These are phyloP conservation scores for Solanum chacoense DNA, from an alignment of 305 asterid species.

Conservation along the genomic window DNA sequence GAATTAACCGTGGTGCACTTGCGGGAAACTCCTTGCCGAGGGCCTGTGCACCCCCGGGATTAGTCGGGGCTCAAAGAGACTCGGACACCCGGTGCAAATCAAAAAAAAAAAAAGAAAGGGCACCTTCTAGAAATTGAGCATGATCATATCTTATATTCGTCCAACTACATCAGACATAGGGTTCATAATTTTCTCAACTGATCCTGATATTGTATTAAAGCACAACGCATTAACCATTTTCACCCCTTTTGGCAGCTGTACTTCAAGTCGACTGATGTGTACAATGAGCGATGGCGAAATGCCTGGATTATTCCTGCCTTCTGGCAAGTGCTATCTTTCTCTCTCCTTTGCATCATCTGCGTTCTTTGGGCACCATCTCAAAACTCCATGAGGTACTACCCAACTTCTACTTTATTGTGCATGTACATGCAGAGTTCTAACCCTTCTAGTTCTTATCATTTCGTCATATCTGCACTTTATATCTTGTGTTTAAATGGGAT, in stretches of 20 bases:
- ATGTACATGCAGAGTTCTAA: background rate
- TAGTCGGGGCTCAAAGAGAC: too few species aligned
- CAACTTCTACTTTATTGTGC: background rate
- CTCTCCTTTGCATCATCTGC: constrained; percentile 79
- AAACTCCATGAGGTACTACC: constrained; percentile 64
- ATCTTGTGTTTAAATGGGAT: background rate
- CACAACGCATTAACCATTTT: background rate
- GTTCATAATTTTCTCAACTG: background rate
- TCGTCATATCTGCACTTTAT: background rate
- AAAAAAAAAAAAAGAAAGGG: too few species aligned
- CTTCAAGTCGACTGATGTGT: constrained; percentile 81
- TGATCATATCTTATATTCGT: background rate
- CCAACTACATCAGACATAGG: background rate
- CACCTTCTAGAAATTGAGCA: background rate
- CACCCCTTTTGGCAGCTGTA: constrained; percentile 48
- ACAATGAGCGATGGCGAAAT: constrained; percentile 88
- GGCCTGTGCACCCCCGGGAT: too few species aligned
- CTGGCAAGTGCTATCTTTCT: constrained; percentile 90
- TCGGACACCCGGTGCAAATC: too few species aligned
- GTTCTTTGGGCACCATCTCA: constrained; percentile 98
- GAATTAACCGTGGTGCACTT: too few species aligned
- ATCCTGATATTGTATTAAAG: background rate
- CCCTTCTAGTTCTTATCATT: background rate
- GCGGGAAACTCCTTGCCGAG: too few species aligned
- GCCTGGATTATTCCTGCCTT: constrained; percentile 98